Evolutionary conservation across 306 rosid genomes (phyloP), one percentile per base, ranked within the genome.

Genomic region (Ammopiptanthus mongolicus): DNA sequence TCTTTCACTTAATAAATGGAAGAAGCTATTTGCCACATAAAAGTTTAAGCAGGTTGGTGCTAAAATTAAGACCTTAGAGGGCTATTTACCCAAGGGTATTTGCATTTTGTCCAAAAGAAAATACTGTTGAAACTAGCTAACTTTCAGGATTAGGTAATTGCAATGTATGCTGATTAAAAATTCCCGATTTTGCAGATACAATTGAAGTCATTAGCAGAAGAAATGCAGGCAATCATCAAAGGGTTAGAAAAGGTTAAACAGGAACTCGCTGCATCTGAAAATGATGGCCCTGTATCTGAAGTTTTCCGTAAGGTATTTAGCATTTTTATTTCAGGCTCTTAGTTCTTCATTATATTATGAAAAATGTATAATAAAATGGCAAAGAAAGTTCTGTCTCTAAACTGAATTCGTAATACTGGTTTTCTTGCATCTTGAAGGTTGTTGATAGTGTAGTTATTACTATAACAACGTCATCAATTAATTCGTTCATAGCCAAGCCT

Each of bases 191-290:
- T 84, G 83, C 87, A 93, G 98, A 91, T 93, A 80, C 98, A 89
- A 93, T 78, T 93, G 87, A 91, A 93, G 81, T 85, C 95, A 60
- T 89, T 93, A 83, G 98, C 98, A 56, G 97, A 93, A 91, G 98
- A 93, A 83, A 93, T 93, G 98, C 97, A 91, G 81, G 98, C 97
- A 65, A 82, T 93, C 85, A 93, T 81, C 64, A 93, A 91, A 86
- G 98, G 98, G 74, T 75, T 93, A 68, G 96, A 93, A 80, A 91
- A 91, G 84, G 88, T 93, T 76, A 91, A 72, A 75, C 96, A 89
- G 84, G 97, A 93, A 85, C 76, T 91, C 74, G 78, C 65, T 44
- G 96, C 96, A 33, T 91, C 91, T 46, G 96, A 89, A 87, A 91
- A 78, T 69, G 98, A 93, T 77, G 97, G 97, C 65, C 93, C 93